Percentiles rank a stretch among this genome's conserved stretches.
phyloP scores from a whole-genome alignment of 441 rosid species.

The Gossypium gossypioides region DNA sequence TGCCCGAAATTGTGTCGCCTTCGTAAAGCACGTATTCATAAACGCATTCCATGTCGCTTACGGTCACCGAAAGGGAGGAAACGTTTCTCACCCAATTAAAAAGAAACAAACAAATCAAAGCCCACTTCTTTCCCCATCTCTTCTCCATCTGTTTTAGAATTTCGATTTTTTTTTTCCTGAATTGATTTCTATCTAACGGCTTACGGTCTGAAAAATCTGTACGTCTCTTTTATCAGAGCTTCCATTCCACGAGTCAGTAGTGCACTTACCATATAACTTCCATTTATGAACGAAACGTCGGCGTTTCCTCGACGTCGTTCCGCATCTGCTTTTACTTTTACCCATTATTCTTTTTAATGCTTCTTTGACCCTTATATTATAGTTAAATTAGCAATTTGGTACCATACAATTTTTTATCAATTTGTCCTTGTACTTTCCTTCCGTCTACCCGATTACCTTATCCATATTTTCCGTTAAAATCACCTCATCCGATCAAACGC shows the following conservation, averaged over 20 bases:
- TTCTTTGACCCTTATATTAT: no score
- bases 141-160: slow-evolving; percentile 31
- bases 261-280: neutral
- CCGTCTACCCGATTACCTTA: no score
- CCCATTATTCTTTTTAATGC: neutral
- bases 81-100: slow-evolving; percentile 32
- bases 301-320: neutral
- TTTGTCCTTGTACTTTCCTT: no score
- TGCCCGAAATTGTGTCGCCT: slow-evolving; percentile 80
- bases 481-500: no score
- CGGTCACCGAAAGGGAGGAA: slow-evolving; percentile 77
- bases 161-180: neutral
- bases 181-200: neutral
- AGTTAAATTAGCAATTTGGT: no score
- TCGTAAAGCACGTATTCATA: slow-evolving; percentile 90
- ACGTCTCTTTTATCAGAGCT: neutral
- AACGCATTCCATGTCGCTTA: slow-evolving; percentile 75
- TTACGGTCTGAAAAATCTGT: neutral
- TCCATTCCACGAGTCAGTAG: neutral
- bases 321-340: neutral
- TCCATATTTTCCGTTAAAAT: no score
- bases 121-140: slow-evolving; percentile 20
- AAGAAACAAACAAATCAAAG: slow-evolving; percentile 27
- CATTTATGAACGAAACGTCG: neutral
- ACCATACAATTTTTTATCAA: no score